Percentiles rank a stretch among this genome's conserved stretches.
phyloP scores from a whole-genome alignment of 2,329 filamentous ascomycete species.

The Xylaria polymorpha region DNA sequence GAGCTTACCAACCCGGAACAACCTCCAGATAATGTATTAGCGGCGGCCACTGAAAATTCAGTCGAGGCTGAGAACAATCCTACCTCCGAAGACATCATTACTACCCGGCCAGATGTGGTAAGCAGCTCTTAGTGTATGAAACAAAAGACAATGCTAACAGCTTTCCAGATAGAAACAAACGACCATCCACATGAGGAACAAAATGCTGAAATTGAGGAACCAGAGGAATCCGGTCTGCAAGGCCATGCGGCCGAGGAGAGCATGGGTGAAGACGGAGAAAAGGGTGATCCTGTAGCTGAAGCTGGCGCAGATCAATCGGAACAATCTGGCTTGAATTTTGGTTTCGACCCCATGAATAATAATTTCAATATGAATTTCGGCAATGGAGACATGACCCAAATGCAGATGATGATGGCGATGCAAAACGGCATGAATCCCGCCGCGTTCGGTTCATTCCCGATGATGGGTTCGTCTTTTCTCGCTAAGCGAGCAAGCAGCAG shows the following conservation, averaged over 20 bases:
- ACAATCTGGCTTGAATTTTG: conserved; percentile 48
- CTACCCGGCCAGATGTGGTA: conserved; percentile 26
- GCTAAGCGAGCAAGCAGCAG: conserved; percentile 30
- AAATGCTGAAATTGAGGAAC: conserved; percentile 36
- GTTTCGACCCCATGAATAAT: conserved; percentile 57
- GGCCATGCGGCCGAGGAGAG: conserved; percentile 31
- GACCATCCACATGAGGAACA: conserved; percentile 32
- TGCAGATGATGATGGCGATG: conserved; percentile 85
- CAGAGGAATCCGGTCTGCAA: conserved; percentile 34
- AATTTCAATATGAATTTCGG: conserved; percentile 71
- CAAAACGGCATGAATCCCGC: conserved; percentile 71
- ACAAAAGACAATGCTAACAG: conserved; percentile 25
- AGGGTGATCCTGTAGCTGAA: conserved; percentile 46
- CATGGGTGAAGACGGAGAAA: conserved; percentile 43
- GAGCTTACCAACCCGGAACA: conserved; percentile 33
- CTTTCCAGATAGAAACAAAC: conserved; percentile 24
- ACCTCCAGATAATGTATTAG: conserved; percentile 23
- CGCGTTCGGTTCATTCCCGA: conserved; percentile 71
- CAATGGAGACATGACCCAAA: conserved; percentile 76
- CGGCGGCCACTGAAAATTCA: conserved; percentile 20
- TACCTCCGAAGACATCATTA: conserved; percentile 8
- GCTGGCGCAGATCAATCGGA: conserved; percentile 49
- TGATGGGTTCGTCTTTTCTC: conserved; percentile 77
- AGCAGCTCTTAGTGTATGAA: conserved; percentile 2
- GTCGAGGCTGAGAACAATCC: conserved; percentile 19